Percentiles rank a stretch among this genome's conserved stretches.
These are phyloP conservation scores for Castanopsis chinensis DNA, from an alignment of 306 rosid genomes.

Conservation along the genomic window DNA sequence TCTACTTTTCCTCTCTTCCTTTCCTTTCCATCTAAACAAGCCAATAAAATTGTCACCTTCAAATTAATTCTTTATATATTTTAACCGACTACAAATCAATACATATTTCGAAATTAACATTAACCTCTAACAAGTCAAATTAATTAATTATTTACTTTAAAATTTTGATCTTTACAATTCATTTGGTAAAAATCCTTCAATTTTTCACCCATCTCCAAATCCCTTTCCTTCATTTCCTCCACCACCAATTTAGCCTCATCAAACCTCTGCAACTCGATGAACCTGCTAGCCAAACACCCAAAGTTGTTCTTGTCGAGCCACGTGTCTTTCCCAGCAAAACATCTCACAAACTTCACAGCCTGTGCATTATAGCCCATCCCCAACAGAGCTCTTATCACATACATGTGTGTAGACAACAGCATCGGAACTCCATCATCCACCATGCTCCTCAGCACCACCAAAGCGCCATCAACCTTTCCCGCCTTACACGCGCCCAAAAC, in stretches of 20 bases:
- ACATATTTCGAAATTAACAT: too few species aligned
- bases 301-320: conserved; percentile 35
- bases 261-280: conserved; percentile 27
- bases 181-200: conserved; percentile 22
- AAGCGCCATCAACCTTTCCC: conserved; percentile 54
- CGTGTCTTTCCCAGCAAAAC: conserved; percentile 40
- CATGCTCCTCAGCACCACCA: conserved; percentile 59
- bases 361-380: conserved; percentile 18
- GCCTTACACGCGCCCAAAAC: conserved; percentile 53
- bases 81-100: too few species aligned
- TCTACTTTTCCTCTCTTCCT: too few species aligned
- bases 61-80: too few species aligned
- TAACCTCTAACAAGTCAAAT: too few species aligned
- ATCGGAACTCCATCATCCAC: conserved; percentile 50
- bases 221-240: conserved; percentile 46
- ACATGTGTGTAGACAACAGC: conserved; percentile 41
- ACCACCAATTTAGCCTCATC: conserved; percentile 41
- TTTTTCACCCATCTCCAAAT: conserved; percentile 35
- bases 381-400: conserved; percentile 34
- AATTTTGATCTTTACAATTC: conserved; percentile 4
- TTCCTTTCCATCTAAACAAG: too few species aligned
- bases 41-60: too few species aligned
- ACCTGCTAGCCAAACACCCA: conserved; percentile 43
- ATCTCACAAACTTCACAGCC: conserved; percentile 43
- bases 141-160: too few species aligned